These are phyloP conservation scores for Botrytis fragariae DNA, from an alignment of 2,329 filamentous ascomycete species.

Conservation along the genomic window DNA sequence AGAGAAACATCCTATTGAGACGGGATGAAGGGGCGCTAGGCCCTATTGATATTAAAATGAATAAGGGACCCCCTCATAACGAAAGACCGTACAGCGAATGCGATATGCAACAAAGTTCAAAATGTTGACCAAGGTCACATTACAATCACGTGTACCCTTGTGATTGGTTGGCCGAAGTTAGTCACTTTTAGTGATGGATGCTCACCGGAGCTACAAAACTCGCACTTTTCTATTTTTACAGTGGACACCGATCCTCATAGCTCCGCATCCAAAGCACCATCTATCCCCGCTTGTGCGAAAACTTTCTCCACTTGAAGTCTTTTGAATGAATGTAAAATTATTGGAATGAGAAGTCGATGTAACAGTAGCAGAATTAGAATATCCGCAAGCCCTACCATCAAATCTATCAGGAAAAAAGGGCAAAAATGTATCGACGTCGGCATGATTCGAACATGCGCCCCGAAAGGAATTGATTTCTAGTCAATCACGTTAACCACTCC, in stretches of 20 bases:
- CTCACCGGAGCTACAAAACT: background rate
- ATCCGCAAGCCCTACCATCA: too few species aligned
- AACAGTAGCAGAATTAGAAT: background rate
- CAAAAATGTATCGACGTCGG: constrained; percentile 2
- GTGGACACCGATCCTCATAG: background rate
- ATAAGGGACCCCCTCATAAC: background rate
- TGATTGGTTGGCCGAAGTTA: background rate
- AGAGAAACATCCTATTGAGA: background rate
- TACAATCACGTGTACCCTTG: accelerated
- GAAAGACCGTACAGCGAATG: background rate
- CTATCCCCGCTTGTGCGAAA: background rate
- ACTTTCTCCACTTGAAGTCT: background rate
- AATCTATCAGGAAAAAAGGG: background rate
- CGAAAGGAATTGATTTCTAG: constrained; percentile 19
- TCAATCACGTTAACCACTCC: constrained; percentile 19
- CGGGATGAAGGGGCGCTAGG: background rate
- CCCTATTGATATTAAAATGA: background rate
- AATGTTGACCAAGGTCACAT: background rate
- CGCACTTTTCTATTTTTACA: background rate
- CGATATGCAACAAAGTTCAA: background rate
- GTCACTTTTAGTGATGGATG: background rate
- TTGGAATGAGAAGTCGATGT: background rate
- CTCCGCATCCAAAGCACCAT: background rate
- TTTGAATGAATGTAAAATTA: background rate
- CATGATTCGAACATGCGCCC: constrained; percentile 19